Evolutionary conservation across 352 stramenopile genomes (phyloP), one percentile per base, ranked within the genome.

Genomic region (Globisporangium cederbergense): DNA sequence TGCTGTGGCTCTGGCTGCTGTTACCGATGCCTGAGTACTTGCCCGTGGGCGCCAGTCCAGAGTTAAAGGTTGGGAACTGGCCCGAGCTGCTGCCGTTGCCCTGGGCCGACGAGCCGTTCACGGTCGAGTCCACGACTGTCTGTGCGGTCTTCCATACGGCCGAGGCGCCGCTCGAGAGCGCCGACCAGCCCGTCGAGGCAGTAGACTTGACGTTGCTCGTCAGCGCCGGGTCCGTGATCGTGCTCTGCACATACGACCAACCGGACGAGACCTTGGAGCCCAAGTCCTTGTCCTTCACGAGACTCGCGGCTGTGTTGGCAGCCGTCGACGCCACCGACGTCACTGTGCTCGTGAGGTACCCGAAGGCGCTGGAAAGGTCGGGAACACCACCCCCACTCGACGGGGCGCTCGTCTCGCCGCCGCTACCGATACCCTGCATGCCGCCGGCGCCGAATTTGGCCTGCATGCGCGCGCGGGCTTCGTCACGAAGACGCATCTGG

Each of bases 201-300:
- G 81, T 91, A n/a, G 81, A 86, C 76, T 93, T 94, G 64, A 94
- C 83, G 51, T 90, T 90, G 18, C 81, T 65, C 36, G 77, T 80
- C 18, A 94, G 66, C 40, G 82, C 79, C 3, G 86, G 86, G 63
- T 93, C 86, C 14, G 78, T 75, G 25, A 93, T 83, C 30, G 80
- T 88, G 62, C 71, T 89, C 59, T 90, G 82, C 22, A 94, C 76
- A 50, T 82, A 89, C 14, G 77, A 91, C 86, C 86, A 94, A 20
- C 83, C 75, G 2, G 81, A 89, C 10, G 83, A 90, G 32, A 94
- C 86, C 62, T 92, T 93, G 50, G 77, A 83, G 32, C 78, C 77
- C 47, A 94, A 64, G 30, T 93, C 82, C 66, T 90, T 70, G 57
- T 94, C 84, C 54, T 89, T 88, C 40, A 94, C 83, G 22, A 92